Evolutionary conservation across 148 eudicot genomes (phyloP), one percentile per base, ranked within the genome.

Genomic region (Chenopodium quinoa): DNA sequence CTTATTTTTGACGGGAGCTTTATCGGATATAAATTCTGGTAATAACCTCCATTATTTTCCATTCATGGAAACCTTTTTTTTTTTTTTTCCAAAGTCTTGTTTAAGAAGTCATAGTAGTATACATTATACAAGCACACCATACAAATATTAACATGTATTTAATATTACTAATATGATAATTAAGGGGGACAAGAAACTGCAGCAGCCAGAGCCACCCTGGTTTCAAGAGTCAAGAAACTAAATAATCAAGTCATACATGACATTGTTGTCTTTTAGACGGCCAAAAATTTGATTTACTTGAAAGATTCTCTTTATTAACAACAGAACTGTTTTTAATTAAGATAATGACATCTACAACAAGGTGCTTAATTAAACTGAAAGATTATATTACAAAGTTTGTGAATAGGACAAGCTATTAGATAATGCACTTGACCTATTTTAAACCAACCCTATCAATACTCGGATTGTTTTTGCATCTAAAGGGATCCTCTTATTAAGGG

Each of bases 191-290:
- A 74, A 52, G 37, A 60, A 60, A 22, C 58, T 75, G 60, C 50
- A 76, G 40, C 62, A 75, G 44, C 52, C 80, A 82, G 69, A 75
- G 44, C 52, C 80, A 82, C 75, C 84, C 84, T 80, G 58, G 56
- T 72, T 75, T 75, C 22, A 47, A 62, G 75, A 75, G 78, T 82
- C 32, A 44, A 75, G 52, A 25, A 52, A 37, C 71, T 48, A 1
- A 64, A 56, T 56, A 73, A 74, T 64, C 69, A 63, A 65, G 65
- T 75, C 34, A 86, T 75, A 40, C 71, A 65, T 34, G 52, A 63
- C 63, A 65, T 54, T 40, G 25, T 48, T 80, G 74, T 83, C 64
- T 27, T 75, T 77, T 68, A 40, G 78, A 64, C 64, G 37, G 48
- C 56, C 29, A 32, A 58, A 72, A 67, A 60, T 27, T 71, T 70